phyloP scores from a whole-genome alignment of 805 yeast species.

The Pichia kluyveri region DNA sequence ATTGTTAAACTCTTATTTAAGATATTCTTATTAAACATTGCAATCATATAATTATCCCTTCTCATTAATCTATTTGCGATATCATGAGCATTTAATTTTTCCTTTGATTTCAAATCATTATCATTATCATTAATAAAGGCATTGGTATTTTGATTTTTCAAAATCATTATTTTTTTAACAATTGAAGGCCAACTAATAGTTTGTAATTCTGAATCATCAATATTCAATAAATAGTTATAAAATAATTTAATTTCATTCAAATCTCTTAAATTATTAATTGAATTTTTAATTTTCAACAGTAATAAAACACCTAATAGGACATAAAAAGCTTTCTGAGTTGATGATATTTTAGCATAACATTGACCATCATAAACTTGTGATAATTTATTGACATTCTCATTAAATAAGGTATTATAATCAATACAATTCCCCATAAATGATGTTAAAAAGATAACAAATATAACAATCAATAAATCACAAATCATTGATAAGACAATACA shows the following conservation, averaged over 20 bases:
- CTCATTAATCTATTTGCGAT: constrained; percentile 95
- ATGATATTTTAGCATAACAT: constrained; percentile 40
- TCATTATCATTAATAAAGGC: constrained; percentile 37
- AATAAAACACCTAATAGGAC: constrained; percentile 53
- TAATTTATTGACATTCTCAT: constrained; percentile 26
- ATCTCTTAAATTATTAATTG: constrained; percentile 54
- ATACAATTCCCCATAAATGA: constrained; percentile 78
- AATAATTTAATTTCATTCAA: constrained; percentile 70
- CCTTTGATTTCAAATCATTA: constrained; percentile 58
- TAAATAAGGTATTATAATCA: constrained; percentile 37
- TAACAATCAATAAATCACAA: constrained; percentile 62
- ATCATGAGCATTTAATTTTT: constrained; percentile 81
- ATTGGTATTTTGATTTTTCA: constrained; percentile 80
- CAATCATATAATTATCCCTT: constrained; percentile 87
- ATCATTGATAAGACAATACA: constrained; percentile 64
- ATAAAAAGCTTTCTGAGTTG: constrained; percentile 47
- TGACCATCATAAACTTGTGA: constrained; percentile 35
- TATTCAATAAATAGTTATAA: constrained; percentile 59
- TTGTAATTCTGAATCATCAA: constrained; percentile 76
- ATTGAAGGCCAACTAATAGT: constrained; percentile 90
- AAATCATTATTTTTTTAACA: constrained; percentile 60
- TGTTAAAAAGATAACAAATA: constrained; percentile 72
- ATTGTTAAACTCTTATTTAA: constrained; percentile 54
- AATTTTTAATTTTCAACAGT: constrained; percentile 41
- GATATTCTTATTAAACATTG: constrained; percentile 71